A percentile compares a stretch with the other conserved stretches of the same genome.
These are phyloP conservation scores for Oryza nivara DNA, from an alignment of 176 grass and related monocot genomes.

Conservation along the genomic window DNA sequence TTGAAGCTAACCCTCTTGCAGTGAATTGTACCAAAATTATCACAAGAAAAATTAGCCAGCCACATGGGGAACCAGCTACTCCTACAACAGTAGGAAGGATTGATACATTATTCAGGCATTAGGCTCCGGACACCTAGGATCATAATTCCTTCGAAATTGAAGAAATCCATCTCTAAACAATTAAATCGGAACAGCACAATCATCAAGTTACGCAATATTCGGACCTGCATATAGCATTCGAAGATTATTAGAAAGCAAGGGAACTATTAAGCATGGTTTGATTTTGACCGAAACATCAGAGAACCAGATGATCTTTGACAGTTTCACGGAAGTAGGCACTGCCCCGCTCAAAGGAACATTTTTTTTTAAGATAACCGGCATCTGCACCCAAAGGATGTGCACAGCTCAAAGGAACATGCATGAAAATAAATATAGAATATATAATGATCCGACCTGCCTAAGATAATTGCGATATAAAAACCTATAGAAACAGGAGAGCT, in stretches of 20 bases:
- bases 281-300: not conserved
- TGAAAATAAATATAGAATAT: not conserved
- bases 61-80: not conserved
- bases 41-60: not conserved
- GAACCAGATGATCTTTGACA: not conserved
- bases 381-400: too few relatives aligned
- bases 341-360: not conserved
- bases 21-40: not conserved
- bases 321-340: not conserved
- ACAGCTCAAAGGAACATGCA: too few relatives aligned
- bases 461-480: not conserved
- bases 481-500: not conserved
- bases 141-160: not conserved
- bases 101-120: not conserved
- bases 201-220: not conserved
- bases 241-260: not conserved
- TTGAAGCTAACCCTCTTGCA: not conserved
- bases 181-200: not conserved
- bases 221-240: not conserved
- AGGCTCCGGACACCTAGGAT: too few relatives aligned
- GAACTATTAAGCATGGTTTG: not conserved
- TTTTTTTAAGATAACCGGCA: too few relatives aligned
- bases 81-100: not conserved
- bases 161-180: not conserved
- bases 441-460: not conserved